Base-by-base conservation (phyloP, 371 early-diverging fungal genomes). In the Nematocida homosporus region DNA sequence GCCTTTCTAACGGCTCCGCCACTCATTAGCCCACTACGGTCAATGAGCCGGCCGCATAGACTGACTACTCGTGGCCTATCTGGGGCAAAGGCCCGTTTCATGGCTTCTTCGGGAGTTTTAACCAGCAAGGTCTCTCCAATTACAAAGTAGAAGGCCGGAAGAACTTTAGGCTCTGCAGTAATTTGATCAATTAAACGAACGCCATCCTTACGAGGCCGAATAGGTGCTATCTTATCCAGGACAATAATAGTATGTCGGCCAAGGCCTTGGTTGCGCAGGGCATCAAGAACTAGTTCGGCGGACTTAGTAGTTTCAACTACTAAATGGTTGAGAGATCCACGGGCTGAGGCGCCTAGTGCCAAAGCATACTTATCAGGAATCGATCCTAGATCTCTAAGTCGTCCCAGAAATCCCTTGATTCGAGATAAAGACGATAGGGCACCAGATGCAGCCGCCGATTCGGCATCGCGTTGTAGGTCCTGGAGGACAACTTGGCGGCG, bases 321-420 rank as follows among this genome's bases (percentile, higher is more conserved):
- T 79, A 97, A 92, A 59, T 89, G 87, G 67, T 94, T 90, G 54
- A 98, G 86, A 2, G 86, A 83, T 2, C 88, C 87, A 25, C 81
- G 81, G 57, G 93, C 93, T 0, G 94, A 91, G 32, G 94, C 93
- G 2, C 92, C 91, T 18, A 97, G 88, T 0, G 99, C 98, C 1
- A 93, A 88, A 79, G 95, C 95, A 82, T 93, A 99, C 79, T 88
- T 89, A 65, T 88, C 89, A 66, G 92, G 92, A 77, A 98, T 93
- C 0, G 89, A 88, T 55, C 97, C 97, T 13, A 99, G 85, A 63
- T 92, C 91, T 25, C 94, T 94, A n/a, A 99, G 84, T 32, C 94
- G 89, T 35, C 95, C 97, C 85, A 82, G 61, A 37, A 81, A 79
- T 25, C 82, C 83, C 30, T 68, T 41, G 8, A 85, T 65, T 40